Percentiles rank a stretch among this genome's conserved stretches.
phyloP scores from a whole-genome alignment of 1,284 basidiomycete species.

The Trichosporon ovoides region DNA sequence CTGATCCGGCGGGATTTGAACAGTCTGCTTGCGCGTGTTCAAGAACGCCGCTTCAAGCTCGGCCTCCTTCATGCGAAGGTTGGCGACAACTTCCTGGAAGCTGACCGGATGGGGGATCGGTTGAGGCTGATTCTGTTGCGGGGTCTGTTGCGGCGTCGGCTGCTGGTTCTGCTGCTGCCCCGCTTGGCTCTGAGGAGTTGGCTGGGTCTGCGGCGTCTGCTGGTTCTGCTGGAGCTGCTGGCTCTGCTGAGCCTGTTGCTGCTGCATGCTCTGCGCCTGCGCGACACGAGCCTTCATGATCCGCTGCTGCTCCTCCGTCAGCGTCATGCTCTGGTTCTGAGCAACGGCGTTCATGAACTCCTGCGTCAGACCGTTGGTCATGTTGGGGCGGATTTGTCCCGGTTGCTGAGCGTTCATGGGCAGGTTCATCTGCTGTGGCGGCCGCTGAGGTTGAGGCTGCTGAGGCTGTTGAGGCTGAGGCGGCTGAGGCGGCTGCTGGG shows the following conservation, averaged over 20 bases:
- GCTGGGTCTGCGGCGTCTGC: background rate
- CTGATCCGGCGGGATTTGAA: slow-evolving; percentile 19
- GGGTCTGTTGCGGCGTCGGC: slow-evolving; percentile 4
- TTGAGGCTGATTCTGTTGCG: slow-evolving; percentile 4
- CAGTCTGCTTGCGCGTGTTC: slow-evolving; percentile 14
- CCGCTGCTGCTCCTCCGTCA: slow-evolving; percentile 19
- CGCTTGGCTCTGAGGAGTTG: background rate
- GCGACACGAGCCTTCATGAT: slow-evolving; percentile 8
- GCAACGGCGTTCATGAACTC: slow-evolving; percentile 18
- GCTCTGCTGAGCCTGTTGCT: slow-evolving; percentile 13
- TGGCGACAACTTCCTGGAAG: slow-evolving; percentile 14
- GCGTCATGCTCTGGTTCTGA: slow-evolving; percentile 12
- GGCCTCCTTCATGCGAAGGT: slow-evolving; percentile 16
- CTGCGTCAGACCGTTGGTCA: slow-evolving; percentile 7
- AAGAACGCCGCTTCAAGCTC: slow-evolving; percentile 19
- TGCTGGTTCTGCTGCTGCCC: slow-evolving; percentile 7
- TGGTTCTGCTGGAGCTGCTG: slow-evolving; percentile 8
- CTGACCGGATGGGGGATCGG: slow-evolving; percentile 15
- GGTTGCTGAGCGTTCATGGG: slow-evolving; percentile 8
- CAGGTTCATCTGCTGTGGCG: slow-evolving; percentile 8
- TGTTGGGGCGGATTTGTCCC: slow-evolving; percentile 5
- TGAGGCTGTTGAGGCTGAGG: slow-evolving; percentile 7
- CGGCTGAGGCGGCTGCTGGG: slow-evolving; percentile 1
- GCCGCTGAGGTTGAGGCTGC: slow-evolving; percentile 9
- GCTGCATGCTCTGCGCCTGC: slow-evolving; percentile 14